Evolutionary conservation across 2,329 filamentous ascomycete species (phyloP).

Genomic region (Fusarium foetens): DNA sequence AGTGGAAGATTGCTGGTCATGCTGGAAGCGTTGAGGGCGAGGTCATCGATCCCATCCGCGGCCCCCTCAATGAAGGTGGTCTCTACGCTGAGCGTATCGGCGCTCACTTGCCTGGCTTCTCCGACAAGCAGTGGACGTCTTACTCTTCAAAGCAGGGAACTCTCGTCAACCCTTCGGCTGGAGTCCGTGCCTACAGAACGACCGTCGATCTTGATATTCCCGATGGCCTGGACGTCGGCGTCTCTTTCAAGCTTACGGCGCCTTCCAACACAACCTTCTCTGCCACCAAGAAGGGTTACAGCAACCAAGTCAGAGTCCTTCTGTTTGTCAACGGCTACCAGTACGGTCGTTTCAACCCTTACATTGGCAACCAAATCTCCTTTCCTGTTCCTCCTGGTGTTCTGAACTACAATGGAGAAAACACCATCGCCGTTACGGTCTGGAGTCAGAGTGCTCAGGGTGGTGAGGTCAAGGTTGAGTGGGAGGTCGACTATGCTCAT

Average conservation of each 20-base stretch:
- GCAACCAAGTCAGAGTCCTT: constrained; percentile 58
- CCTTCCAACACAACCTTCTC: constrained; percentile 54
- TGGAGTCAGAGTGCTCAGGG: constrained; percentile 68
- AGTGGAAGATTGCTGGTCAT: constrained; percentile 68
- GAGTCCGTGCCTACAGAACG: constrained; percentile 66
- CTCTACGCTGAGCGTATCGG: constrained; percentile 67
- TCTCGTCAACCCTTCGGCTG: constrained; percentile 58
- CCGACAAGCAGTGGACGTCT: constrained; percentile 57
- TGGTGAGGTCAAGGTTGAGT: constrained; percentile 59
- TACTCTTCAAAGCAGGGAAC: constrained; percentile 45
- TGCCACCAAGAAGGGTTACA: constrained; percentile 43
- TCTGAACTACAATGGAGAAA: constrained; percentile 66
- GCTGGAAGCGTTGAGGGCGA: constrained; percentile 61
- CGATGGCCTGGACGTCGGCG: constrained; percentile 62
- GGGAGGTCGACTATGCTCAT: constrained; percentile 64
- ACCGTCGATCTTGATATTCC: constrained; percentile 62
- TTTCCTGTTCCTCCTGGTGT: constrained; percentile 71
- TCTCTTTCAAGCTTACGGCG: constrained; percentile 64
- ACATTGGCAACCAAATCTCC: constrained; percentile 68
- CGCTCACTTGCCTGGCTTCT: constrained; percentile 67
- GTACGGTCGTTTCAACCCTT: constrained; percentile 68
- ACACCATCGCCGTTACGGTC: constrained; percentile 66
- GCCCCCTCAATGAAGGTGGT: constrained; percentile 67
- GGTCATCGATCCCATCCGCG: constrained; percentile 64
- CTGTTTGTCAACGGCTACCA: constrained; percentile 74